A percentile compares a stretch with the other conserved stretches of the same genome.
Evolutionary conservation across 768 basidiomycete species (phyloP).

Genomic region (Kwoniella sp.): DNA sequence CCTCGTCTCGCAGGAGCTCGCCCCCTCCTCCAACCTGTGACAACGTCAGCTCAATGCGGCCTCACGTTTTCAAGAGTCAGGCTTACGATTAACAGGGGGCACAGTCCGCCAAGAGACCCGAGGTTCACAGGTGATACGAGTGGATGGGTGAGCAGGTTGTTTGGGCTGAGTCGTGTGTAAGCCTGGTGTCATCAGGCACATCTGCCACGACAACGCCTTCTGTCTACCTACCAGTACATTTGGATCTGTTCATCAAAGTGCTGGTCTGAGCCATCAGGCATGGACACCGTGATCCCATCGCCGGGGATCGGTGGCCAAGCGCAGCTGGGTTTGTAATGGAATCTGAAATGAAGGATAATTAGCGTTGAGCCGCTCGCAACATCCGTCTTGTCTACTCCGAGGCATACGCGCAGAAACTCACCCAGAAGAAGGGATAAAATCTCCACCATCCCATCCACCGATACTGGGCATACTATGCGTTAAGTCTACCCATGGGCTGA

Average conservation of each 20-base stretch:
- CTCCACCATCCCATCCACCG: slow-evolving; percentile 32
- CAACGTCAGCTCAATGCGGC: slow-evolving; percentile 10
- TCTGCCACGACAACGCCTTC: background rate
- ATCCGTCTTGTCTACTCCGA: background rate
- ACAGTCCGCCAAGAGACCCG: slow-evolving; percentile 47
- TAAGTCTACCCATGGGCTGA: slow-evolving; percentile 48
- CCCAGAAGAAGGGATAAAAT: slow-evolving; percentile 42
- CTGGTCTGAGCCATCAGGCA: slow-evolving; percentile 28
- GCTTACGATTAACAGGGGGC: slow-evolving; percentile 42
- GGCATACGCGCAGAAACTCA: slow-evolving; percentile 10
- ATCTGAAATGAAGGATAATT: slow-evolving; percentile 21
- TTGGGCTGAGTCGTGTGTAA: slow-evolving; percentile 16
- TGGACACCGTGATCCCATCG: slow-evolving; percentile 33
- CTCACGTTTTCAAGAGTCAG: background rate
- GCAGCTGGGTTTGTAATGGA: slow-evolving; percentile 42
- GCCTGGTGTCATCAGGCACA: background rate
- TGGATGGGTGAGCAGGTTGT: slow-evolving; percentile 45
- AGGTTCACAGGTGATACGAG: slow-evolving; percentile 45
- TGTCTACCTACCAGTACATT: slow-evolving; percentile 43
- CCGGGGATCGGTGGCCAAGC: slow-evolving; percentile 42
- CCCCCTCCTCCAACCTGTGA: slow-evolving; percentile 33
- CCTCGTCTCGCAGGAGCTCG: slow-evolving; percentile 42
- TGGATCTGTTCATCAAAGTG: slow-evolving; percentile 43
- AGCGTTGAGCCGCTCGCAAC: background rate
- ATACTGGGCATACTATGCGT: slow-evolving; percentile 48